A percentile compares a stretch with the other conserved stretches of the same genome.
Conservation (phyloP, 305 asterid genomes). For the Nicotiana rustica region DNA sequence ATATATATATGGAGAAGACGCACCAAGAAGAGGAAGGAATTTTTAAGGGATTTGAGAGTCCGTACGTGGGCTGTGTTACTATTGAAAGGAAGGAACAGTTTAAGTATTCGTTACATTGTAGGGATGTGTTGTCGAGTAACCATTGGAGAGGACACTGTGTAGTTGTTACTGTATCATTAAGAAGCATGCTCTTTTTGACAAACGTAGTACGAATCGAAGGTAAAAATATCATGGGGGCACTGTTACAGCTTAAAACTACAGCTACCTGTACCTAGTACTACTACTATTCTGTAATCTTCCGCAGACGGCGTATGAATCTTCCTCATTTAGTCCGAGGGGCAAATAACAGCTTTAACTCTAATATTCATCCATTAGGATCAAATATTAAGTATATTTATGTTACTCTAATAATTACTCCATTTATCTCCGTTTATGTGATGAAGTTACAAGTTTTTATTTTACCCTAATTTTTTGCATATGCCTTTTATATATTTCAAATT, state of each 20-base stretch:
- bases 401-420: not conserved
- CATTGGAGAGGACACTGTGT: not conserved
- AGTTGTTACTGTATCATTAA: not conserved
- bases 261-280: not conserved
- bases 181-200: not conserved
- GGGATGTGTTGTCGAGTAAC: not conserved
- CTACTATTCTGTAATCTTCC: not conserved
- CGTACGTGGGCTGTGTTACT: too few species aligned
- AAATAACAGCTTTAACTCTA: too few species aligned
- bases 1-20: not conserved
- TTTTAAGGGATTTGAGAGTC: too few species aligned
- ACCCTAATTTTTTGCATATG: too few species aligned
- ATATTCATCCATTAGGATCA: too few species aligned
- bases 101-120: not conserved
- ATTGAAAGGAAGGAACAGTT: not conserved
- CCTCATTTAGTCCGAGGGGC: not conserved
- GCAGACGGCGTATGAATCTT: not conserved
- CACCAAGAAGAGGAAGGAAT: not conserved
- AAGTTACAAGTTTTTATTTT: too few species aligned
- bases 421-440: too few species aligned
- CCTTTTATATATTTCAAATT: too few species aligned
- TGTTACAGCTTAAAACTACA: not conserved
- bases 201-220: not conserved
- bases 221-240: not conserved
- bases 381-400: too few species aligned